These are phyloP conservation scores for Gardenia jasminoides DNA, from an alignment of 257 asterid species.

Conservation along the genomic window DNA sequence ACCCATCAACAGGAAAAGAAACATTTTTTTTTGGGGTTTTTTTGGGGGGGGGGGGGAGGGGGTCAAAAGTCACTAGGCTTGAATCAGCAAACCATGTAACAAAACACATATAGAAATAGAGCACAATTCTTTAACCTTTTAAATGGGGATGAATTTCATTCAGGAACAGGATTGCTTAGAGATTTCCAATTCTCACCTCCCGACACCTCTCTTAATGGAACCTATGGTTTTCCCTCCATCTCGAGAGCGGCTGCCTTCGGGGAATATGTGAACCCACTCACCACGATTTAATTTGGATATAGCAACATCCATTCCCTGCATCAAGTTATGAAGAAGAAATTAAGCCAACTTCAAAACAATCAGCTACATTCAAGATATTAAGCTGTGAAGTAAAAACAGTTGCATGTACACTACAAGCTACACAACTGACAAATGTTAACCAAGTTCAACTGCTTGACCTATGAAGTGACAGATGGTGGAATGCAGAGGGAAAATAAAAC, in stretches of 20 bases:
- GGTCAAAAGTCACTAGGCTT: background rate
- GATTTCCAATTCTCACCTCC: conserved; percentile 45
- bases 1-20: no score
- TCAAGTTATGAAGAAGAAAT: conserved; percentile 3
- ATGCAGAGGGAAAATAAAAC: background rate
- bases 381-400: background rate
- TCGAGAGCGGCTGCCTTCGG: conserved; percentile 94
- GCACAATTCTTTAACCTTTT: background rate
- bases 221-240: conserved; percentile 89
- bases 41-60: no score
- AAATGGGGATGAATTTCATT: background rate
- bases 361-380: background rate
- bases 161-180: background rate
- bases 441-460: background rate
- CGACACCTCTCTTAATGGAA: conserved; percentile 74
- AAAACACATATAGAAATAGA: no score
- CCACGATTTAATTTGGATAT: conserved; percentile 83
- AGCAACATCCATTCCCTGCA: conserved; percentile 93
- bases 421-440: background rate
- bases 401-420: background rate
- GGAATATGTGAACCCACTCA: conserved; percentile 95
- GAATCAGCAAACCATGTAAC: background rate
- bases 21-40: no score
- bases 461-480: background rate
- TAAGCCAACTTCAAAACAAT: background rate